Evolutionary conservation across 2,329 filamentous ascomycete genomes (phyloP).

Genomic region (Microsporum ferrugineum): DNA sequence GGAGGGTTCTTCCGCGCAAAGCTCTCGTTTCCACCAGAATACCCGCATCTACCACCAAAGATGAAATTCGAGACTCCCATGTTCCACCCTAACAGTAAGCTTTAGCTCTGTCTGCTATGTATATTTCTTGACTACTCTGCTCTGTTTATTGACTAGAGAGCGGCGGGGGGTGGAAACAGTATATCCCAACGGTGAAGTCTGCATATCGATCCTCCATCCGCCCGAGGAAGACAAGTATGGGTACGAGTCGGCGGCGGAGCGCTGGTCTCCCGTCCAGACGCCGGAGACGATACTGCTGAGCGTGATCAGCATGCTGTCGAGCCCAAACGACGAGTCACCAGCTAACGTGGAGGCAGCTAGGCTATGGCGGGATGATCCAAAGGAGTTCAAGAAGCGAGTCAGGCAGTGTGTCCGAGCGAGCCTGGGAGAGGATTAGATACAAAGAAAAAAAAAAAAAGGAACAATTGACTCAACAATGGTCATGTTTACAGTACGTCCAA

Average conservation of each 20-base stretch:
- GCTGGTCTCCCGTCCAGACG: constrained; percentile 90
- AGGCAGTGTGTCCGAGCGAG: constrained; percentile 71
- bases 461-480: no score
- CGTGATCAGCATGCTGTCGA: constrained; percentile 83
- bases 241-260: constrained; percentile 80
- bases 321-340: constrained; percentile 89
- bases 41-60: constrained; percentile 77
- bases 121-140: neutral
- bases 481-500: neutral
- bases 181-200: constrained; percentile 75
- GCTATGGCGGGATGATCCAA: constrained; percentile 68
- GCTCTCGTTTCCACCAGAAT: constrained; percentile 71
- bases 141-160: neutral
- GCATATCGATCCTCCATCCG: constrained; percentile 93
- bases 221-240: constrained; percentile 89
- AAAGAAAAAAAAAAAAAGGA: neutral
- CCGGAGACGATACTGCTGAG: constrained; percentile 88
- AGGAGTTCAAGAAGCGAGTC: constrained; percentile 68
- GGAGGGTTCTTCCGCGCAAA: constrained; percentile 86
- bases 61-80: constrained; percentile 78
- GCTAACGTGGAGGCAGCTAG: constrained; percentile 90
- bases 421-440: constrained; percentile 54
- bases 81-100: constrained; percentile 79
- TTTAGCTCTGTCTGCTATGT: neutral
- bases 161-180: constrained; percentile 36